Evolutionary conservation across 345 rosid genomes (phyloP).

Genomic region (Hibiscus syriacus): DNA sequence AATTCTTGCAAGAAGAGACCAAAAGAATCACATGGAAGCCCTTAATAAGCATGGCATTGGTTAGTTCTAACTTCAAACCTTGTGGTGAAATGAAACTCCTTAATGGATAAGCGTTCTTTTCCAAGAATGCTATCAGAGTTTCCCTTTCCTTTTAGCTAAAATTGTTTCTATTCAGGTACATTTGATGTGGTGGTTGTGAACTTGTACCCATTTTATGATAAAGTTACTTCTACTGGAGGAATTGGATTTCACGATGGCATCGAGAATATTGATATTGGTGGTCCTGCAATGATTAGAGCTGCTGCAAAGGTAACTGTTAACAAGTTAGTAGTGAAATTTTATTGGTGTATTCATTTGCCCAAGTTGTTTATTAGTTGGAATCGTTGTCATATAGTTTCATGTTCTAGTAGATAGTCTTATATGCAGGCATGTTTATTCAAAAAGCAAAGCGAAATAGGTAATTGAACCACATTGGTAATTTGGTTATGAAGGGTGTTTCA

Average conservation of each 20-base stretch:
- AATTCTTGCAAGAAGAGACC: slow-evolving; percentile 86
- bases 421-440: background rate
- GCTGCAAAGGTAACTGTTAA: slow-evolving; percentile 68
- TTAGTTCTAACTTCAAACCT: slow-evolving; percentile 19
- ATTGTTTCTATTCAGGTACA: slow-evolving; percentile 42
- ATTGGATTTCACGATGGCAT: slow-evolving; percentile 81
- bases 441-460: background rate
- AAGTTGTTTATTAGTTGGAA: background rate
- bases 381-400: background rate
- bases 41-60: slow-evolving; percentile 76
- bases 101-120: background rate
- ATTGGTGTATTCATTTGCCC: background rate
- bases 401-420: background rate
- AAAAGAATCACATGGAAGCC: slow-evolving; percentile 84
- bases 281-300: slow-evolving; percentile 93
- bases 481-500: background rate
- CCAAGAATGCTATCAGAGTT: background rate
- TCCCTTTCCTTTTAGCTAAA: background rate
- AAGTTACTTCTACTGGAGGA: slow-evolving; percentile 65
- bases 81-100: background rate
- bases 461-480: background rate
- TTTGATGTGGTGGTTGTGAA: slow-evolving; percentile 88
- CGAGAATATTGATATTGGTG: slow-evolving; percentile 91
- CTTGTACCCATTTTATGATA: slow-evolving; percentile 84
- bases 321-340: background rate